Percentiles rank a stretch among this genome's conserved stretches.
These are phyloP conservation scores for Maudiozyma pseudohumilis DNA, from an alignment of 805 yeast genomes.

Conservation along the genomic window DNA sequence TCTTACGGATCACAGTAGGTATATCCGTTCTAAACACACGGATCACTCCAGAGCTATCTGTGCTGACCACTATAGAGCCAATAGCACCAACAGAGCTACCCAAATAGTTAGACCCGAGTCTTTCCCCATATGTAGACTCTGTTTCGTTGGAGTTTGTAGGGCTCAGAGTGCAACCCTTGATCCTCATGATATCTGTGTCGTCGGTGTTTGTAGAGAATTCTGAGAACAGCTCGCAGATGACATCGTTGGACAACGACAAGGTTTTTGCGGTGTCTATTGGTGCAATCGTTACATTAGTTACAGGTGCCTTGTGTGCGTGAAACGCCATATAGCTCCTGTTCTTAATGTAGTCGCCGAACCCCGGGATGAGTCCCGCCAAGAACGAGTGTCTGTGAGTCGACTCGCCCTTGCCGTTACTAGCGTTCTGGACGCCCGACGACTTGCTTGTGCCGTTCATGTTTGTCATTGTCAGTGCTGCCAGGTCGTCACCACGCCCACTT, in stretches of 20 bases:
- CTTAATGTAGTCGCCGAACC: conserved; percentile 1
- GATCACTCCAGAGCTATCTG: conserved; percentile 65
- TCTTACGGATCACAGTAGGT: conserved; percentile 39
- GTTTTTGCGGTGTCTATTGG: conserved; percentile 58
- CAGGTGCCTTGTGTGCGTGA: conserved; percentile 64
- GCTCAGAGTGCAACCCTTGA: not conserved
- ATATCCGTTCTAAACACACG: conserved; percentile 75
- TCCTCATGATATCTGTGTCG: conserved; percentile 3
- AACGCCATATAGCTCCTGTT: conserved; percentile 58
- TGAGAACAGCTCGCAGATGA: conserved; percentile 52
- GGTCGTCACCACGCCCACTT: conserved; percentile 1
- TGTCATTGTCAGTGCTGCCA: not conserved
- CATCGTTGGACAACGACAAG: conserved; percentile 66
- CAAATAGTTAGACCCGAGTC: not conserved
- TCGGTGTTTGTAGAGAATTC: conserved; percentile 17
- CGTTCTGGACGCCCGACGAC: not conserved
- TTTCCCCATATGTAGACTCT: not conserved
- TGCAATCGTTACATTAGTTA: conserved; percentile 70
- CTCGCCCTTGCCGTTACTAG: not conserved
- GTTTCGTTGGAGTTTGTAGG: not conserved
- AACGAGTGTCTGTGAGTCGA: conserved; percentile 4
- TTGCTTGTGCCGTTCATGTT: not conserved
- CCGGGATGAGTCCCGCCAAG: not conserved
- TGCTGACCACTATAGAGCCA: conserved; percentile 54
- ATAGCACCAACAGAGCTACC: conserved; percentile 25